Percentiles rank a stretch among this genome's conserved stretches.
These are phyloP conservation scores for Trichoderma aggressivum DNA, from an alignment of 2,329 filamentous ascomycete genomes.

Conservation along the genomic window DNA sequence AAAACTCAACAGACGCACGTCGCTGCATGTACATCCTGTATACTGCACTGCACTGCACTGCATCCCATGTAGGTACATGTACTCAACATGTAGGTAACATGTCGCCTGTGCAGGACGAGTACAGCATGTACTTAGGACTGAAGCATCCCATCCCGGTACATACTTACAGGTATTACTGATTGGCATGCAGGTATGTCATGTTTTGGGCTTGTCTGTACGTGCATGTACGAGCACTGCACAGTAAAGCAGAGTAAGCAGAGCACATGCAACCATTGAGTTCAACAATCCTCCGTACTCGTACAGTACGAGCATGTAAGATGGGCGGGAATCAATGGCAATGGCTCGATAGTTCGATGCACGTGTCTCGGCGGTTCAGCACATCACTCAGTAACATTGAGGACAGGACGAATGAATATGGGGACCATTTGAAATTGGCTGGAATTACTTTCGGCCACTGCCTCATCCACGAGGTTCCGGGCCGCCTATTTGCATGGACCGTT, in stretches of 20 bases:
- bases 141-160: background rate
- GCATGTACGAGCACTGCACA: background rate
- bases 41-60: background rate
- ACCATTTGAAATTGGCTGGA: background rate
- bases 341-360: background rate
- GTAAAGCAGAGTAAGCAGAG: background rate
- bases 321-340: background rate
- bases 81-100: background rate
- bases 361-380: background rate
- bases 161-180: too few relatives aligned
- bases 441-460: background rate
- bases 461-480: too few relatives aligned
- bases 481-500: too few relatives aligned
- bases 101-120: background rate
- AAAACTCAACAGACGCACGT: background rate
- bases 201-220: background rate
- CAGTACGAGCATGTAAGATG: background rate
- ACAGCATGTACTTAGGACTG: background rate
- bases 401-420: too few relatives aligned
- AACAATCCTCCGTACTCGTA: background rate
- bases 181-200: constrained; percentile 7
- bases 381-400: background rate
- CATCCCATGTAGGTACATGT: background rate
- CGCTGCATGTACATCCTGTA: background rate
- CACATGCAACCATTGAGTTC: background rate